Evolutionary conservation across 768 basidiomycete species (phyloP).

Genomic region (Chalciporus chontae): DNA sequence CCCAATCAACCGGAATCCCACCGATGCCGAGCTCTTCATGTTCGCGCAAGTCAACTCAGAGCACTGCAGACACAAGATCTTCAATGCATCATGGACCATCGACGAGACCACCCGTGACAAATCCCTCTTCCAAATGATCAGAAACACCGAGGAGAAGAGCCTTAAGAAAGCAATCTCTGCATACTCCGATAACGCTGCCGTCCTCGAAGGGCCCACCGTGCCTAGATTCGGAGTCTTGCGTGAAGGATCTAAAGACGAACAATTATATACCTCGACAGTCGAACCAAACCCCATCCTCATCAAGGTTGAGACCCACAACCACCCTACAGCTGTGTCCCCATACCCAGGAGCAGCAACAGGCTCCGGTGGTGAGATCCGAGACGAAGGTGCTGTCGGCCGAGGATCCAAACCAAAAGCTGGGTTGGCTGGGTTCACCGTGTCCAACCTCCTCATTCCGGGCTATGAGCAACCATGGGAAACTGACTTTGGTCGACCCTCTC

Average conservation of each 20-base stretch:
- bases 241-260: slow-evolving; percentile 18
- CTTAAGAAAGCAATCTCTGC: slow-evolving; percentile 86
- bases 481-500: slow-evolving; percentile 84
- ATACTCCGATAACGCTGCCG: slow-evolving; percentile 98
- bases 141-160: slow-evolving; percentile 84
- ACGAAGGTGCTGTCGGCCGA: slow-evolving; percentile 93
- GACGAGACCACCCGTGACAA: slow-evolving; percentile 60
- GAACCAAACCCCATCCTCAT: slow-evolving; percentile 87
- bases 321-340: slow-evolving; percentile 97
- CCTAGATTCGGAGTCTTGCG: slow-evolving; percentile 67
- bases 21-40: slow-evolving; percentile 99
- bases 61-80: slow-evolving; percentile 99
- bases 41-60: slow-evolving; percentile 99
- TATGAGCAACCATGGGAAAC: slow-evolving; percentile 94
- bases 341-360: slow-evolving; percentile 99
- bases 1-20: slow-evolving; percentile 79
- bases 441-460: slow-evolving; percentile 89
- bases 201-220: slow-evolving; percentile 67
- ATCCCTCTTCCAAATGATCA: slow-evolving; percentile 95
- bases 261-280: slow-evolving; percentile 51
- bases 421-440: slow-evolving; percentile 87
- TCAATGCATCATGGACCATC: slow-evolving; percentile 96
- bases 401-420: slow-evolving; percentile 98
- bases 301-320: slow-evolving; percentile 99
- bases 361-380: slow-evolving; percentile 96